Percentiles rank a stretch among this genome's conserved stretches.
These are phyloP conservation scores for Pyracantha coccinea DNA, from an alignment of 331 rosid genomes.

Conservation along the genomic window DNA sequence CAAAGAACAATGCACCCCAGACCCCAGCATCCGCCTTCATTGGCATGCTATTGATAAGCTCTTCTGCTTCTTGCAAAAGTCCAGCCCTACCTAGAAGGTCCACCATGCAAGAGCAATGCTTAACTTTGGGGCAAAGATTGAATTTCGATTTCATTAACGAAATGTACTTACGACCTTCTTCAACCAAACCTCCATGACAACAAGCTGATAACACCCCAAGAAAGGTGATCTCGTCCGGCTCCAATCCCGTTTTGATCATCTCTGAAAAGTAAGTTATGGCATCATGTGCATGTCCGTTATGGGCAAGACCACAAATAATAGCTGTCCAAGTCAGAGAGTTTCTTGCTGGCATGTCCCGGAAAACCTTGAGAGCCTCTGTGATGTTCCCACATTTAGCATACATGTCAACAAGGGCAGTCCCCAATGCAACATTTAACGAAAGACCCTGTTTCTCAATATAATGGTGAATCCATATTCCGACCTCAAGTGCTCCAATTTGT, in stretches of 20 bases:
- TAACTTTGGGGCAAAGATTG: slow-evolving; percentile 42
- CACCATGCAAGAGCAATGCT: slow-evolving; percentile 80
- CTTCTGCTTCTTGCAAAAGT: slow-evolving; percentile 65
- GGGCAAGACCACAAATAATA: slow-evolving; percentile 66
- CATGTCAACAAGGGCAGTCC: slow-evolving; percentile 82
- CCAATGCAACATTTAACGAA: slow-evolving; percentile 45
- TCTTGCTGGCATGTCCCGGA: slow-evolving; percentile 47
- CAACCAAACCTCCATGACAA: slow-evolving; percentile 76
- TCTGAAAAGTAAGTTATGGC: slow-evolving; percentile 53
- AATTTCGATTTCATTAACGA: slow-evolving; percentile 51
- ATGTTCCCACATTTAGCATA: slow-evolving; percentile 80
- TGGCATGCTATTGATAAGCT: slow-evolving; percentile 55
- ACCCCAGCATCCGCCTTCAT: slow-evolving; percentile 52
- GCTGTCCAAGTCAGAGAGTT: slow-evolving; percentile 87
- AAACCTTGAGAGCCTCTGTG: slow-evolving; percentile 57
- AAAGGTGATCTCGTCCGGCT: slow-evolving; percentile 80
- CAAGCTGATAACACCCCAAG: slow-evolving; percentile 80
- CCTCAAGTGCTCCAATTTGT: slow-evolving; percentile 72
- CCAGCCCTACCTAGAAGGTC: slow-evolving; percentile 87
- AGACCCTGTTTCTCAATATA: slow-evolving; percentile 45
- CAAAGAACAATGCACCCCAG: slow-evolving; percentile 82
- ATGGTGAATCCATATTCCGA: slow-evolving; percentile 78
- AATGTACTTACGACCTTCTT: slow-evolving; percentile 12
- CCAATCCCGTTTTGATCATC: slow-evolving; percentile 50
- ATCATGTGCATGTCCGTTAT: slow-evolving; percentile 52